These are phyloP conservation scores for Prunus padus DNA, from an alignment of 306 rosid genomes.

Conservation along the genomic window DNA sequence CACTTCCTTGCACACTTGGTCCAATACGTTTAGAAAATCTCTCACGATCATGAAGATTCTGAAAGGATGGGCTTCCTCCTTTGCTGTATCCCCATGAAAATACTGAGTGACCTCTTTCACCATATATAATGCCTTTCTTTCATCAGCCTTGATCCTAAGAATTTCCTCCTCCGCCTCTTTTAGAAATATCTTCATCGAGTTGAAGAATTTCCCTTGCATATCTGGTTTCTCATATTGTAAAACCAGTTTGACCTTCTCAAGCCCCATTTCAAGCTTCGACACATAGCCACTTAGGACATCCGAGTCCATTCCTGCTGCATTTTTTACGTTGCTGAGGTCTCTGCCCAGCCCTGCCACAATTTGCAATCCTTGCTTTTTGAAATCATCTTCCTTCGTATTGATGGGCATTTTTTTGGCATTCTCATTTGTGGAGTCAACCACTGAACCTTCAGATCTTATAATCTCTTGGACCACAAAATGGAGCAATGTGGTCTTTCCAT, in stretches of 20 bases:
- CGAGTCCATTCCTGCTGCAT: conserved; percentile 98
- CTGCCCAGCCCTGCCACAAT: conserved; percentile 88
- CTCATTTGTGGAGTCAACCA: conserved; percentile 53
- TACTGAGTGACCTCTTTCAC: conserved; percentile 90
- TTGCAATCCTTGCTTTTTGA: conserved; percentile 80
- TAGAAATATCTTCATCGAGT: conserved; percentile 70
- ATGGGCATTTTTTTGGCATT: conserved; percentile 42
- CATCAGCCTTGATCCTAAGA: conserved; percentile 61
- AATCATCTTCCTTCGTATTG: conserved; percentile 61
- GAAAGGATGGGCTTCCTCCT: conserved; percentile 95
- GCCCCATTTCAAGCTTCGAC: conserved; percentile 90
- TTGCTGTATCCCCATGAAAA: conserved; percentile 82
- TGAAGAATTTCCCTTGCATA: conserved; percentile 62
- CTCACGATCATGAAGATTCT: conserved; percentile 94
- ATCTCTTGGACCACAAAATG: conserved; percentile 99
- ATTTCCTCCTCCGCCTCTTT: conserved; percentile 84
- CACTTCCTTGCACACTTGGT: conserved; percentile 95
- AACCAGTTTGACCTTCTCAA: conserved; percentile 72
- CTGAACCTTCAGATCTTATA: conserved; percentile 78
- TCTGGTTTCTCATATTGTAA: conserved; percentile 73
- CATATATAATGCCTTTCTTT: conserved; percentile 66
- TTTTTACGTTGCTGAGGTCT: conserved; percentile 78
- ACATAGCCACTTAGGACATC: conserved; percentile 89
- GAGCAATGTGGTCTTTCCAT: conserved; percentile 92
- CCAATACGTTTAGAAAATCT: conserved; percentile 76